phyloP scores from a whole-genome alignment of 495 filamentous ascomycete genomes.

The Neurospora tetraspora region DNA sequence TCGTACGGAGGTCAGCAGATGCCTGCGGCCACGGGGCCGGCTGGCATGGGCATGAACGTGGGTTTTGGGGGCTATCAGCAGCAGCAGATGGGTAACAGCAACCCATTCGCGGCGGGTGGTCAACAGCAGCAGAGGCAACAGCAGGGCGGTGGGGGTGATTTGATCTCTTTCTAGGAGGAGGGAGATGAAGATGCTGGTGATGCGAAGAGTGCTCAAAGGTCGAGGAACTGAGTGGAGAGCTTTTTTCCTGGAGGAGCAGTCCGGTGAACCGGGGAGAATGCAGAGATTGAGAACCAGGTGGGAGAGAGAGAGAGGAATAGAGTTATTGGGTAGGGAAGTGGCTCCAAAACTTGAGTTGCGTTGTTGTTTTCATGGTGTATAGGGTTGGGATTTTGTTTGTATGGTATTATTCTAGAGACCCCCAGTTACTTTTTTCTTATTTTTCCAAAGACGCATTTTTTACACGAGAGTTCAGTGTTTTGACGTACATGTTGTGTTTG shows the following conservation, averaged over 20 bases:
- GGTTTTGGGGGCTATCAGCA: not conserved
- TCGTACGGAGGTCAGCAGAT: conserved; percentile 45
- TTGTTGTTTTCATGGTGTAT: not conserved
- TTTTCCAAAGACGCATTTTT: conserved; percentile 3
- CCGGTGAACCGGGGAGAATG: not conserved
- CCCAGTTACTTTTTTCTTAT: not conserved
- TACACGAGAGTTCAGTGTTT: not conserved
- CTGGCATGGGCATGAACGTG: conserved; percentile 28
- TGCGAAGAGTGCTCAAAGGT: not conserved
- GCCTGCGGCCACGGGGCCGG: conserved; percentile 73
- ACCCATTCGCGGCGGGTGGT: conserved; percentile 61
- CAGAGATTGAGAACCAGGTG: not conserved
- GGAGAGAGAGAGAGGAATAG: not conserved
- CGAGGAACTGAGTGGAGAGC: not conserved
- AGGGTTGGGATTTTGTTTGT: conserved; percentile 5
- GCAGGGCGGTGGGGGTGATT: conserved; percentile 50
- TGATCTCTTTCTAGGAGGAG: conserved; percentile 76
- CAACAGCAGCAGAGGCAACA: conserved; percentile 57
- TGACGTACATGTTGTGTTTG: not conserved
- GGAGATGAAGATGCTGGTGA: not conserved
- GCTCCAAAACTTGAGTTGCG: not conserved
- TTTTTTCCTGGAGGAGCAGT: not conserved
- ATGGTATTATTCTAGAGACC: conserved; percentile 4
- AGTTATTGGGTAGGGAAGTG: not conserved
- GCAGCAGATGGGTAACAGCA: conserved; percentile 35